Evolutionary conservation across 768 basidiomycete species (phyloP).

Genomic region (Termitomyces sp.): DNA sequence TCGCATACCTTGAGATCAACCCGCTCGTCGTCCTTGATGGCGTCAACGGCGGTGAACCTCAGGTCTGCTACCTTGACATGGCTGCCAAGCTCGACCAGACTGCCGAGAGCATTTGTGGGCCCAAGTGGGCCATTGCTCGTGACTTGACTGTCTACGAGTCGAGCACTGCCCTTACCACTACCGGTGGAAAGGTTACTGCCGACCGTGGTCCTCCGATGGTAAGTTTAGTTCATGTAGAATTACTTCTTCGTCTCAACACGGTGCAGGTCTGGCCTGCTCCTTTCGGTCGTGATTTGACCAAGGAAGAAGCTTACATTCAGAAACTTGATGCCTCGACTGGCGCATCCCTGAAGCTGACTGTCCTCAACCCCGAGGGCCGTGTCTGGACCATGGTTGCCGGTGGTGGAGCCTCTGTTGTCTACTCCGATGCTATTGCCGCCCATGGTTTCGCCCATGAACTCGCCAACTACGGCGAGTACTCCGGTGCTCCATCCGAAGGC

Average conservation of each 20-base stretch:
- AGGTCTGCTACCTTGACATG: slow-evolving; percentile 97
- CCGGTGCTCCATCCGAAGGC: slow-evolving; percentile 94
- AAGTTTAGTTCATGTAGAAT: neutral
- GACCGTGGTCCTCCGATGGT: slow-evolving; percentile 98
- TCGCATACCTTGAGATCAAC: slow-evolving; percentile 99
- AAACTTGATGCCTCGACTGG: slow-evolving; percentile 96
- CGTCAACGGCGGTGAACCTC: slow-evolving; percentile 57
- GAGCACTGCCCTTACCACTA: slow-evolving; percentile 14
- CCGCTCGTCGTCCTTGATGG: slow-evolving; percentile 92
- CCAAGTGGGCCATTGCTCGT: slow-evolving; percentile 97
- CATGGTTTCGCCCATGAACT: slow-evolving; percentile 96
- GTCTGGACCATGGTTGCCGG: slow-evolving; percentile 99
- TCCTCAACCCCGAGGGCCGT: slow-evolving; percentile 90
- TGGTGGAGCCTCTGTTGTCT: slow-evolving; percentile 73
- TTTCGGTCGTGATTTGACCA: slow-evolving; percentile 96
- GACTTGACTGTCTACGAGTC: slow-evolving; percentile 73
- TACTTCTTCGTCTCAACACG: neutral
- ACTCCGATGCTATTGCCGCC: slow-evolving; percentile 79
- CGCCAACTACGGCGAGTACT: slow-evolving; percentile 99
- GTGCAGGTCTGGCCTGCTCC: slow-evolving; percentile 79
- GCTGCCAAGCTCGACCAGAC: slow-evolving; percentile 99
- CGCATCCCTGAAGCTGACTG: slow-evolving; percentile 96
- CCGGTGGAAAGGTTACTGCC: slow-evolving; percentile 59
- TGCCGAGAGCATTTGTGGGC: slow-evolving; percentile 95
- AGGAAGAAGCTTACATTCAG: slow-evolving; percentile 99